Evolutionary conservation across 768 basidiomycete species (phyloP).

Genomic region (Clathrus columnatus): DNA sequence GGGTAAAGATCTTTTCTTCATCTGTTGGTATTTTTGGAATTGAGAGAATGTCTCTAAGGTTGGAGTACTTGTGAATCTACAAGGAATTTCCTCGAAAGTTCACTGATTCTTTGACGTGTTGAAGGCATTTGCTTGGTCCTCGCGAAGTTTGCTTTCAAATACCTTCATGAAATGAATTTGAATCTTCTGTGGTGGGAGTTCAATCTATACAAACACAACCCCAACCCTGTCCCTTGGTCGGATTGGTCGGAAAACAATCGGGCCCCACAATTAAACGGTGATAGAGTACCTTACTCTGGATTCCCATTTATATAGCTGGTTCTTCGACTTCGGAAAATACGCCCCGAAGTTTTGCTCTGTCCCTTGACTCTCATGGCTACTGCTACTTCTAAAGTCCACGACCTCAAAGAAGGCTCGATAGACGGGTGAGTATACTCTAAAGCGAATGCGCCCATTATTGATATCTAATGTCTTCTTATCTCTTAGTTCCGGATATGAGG

Average conservation of each 20-base stretch:
- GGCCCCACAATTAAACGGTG: neutral
- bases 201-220: neutral
- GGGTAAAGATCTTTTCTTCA: neutral
- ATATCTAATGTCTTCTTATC: neutral
- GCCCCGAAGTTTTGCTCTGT: too few relatives aligned
- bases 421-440: neutral
- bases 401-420: neutral
- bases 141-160: too few relatives aligned
- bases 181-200: neutral
- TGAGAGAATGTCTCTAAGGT: neutral
- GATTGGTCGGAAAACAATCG: neutral
- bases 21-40: neutral
- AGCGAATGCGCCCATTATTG: too few relatives aligned
- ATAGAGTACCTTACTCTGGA: neutral
- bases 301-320: neutral
- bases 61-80: neutral
- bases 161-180: too few relatives aligned
- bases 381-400: neutral
- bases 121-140: too few relatives aligned
- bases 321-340: neutral
- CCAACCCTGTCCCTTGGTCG: neutral
- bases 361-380: neutral
- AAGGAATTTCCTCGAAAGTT: neutral
- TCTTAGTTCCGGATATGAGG: neutral
- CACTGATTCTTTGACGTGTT: neutral